Percentiles rank a stretch among this genome's conserved stretches.
These are phyloP conservation scores for Cairneyella variabilis DNA, from an alignment of 495 filamentous ascomycete genomes.

Conservation along the genomic window DNA sequence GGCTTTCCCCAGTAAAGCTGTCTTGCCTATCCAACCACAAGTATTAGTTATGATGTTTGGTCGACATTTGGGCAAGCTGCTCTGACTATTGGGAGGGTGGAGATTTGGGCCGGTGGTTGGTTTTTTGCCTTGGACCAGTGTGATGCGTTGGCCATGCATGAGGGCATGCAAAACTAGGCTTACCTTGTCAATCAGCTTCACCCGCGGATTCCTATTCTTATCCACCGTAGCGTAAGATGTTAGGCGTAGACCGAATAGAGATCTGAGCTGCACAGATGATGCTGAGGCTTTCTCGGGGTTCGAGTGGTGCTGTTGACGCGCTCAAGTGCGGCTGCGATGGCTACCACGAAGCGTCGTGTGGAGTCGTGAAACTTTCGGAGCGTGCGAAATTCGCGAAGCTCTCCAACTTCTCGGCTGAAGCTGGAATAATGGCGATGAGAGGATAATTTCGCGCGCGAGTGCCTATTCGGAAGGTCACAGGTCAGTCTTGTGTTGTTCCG, in stretches of 20 bases:
- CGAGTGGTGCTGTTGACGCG: conserved; percentile 15
- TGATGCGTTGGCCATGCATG: conserved; percentile 28
- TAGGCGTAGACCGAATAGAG: conserved; percentile 6
- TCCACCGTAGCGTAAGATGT: conserved; percentile 13
- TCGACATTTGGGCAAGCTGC: conserved; percentile 11
- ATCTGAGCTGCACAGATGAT: conserved; percentile 14
- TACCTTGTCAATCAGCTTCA: conserved; percentile 27
- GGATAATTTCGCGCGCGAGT: background rate
- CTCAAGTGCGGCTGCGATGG: conserved; percentile 12
- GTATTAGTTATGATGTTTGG: conserved; percentile 37
- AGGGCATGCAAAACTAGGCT: conserved; percentile 25
- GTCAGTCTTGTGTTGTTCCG: conserved; percentile 1
- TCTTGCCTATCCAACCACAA: conserved; percentile 41
- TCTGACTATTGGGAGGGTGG: conserved; percentile 23
- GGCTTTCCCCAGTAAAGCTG: conserved; percentile 30
- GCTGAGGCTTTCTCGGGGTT: conserved; percentile 12
- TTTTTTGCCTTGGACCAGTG: conserved; percentile 25
- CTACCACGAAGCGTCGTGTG: too few relatives aligned
- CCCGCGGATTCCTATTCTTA: conserved; percentile 20
- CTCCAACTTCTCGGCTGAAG: background rate
- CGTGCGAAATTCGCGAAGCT: background rate
- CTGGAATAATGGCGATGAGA: conserved; percentile 3
- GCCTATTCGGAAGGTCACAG: background rate
- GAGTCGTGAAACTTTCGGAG: background rate
- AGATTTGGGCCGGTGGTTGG: conserved; percentile 18